A percentile compares a stretch with the other conserved stretches of the same genome.
phyloP scores from a whole-genome alignment of 495 filamentous ascomycete genomes.

The Cladorrhinum samala region DNA sequence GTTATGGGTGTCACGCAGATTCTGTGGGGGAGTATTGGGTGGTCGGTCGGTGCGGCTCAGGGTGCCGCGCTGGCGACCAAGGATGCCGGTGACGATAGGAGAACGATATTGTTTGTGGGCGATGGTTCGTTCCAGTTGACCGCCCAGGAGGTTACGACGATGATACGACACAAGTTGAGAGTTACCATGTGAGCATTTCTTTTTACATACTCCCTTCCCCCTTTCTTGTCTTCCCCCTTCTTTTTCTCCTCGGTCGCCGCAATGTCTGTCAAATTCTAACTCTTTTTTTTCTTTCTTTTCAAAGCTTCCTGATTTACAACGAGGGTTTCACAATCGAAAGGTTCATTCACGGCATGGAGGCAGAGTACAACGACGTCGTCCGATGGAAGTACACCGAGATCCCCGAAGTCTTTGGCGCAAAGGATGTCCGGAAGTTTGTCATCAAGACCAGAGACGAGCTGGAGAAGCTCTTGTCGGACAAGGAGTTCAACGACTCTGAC shows the following conservation, averaged over 20 bases:
- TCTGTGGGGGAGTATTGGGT: conserved; percentile 85
- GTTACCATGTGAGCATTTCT: conserved; percentile 78
- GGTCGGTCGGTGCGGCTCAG: conserved; percentile 71
- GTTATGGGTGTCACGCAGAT: conserved; percentile 78
- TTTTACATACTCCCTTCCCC: too few relatives aligned
- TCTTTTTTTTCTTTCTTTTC: too few relatives aligned
- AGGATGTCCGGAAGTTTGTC: conserved; percentile 56
- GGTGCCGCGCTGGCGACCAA: conserved; percentile 67
- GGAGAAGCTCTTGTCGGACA: conserved; percentile 57
- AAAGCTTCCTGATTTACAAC: conserved; percentile 71
- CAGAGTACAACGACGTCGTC: conserved; percentile 71
- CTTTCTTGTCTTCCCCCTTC: too few relatives aligned
- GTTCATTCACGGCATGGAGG: conserved; percentile 71
- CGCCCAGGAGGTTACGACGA: conserved; percentile 78
- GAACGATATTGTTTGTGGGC: conserved; percentile 79
- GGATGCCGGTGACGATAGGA: conserved; percentile 46
- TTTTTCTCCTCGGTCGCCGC: too few relatives aligned
- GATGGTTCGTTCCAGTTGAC: conserved; percentile 86
- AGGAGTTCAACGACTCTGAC: conserved; percentile 52
- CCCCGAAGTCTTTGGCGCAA: conserved; percentile 61
- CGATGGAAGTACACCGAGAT: conserved; percentile 67
- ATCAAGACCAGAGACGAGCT: conserved; percentile 67
- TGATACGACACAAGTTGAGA: conserved; percentile 69
- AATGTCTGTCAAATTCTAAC: conserved; percentile 3
- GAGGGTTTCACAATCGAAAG: conserved; percentile 74